Conservation (phyloP, 2,329 filamentous ascomycete genomes). For the Periconia sp. region DNA sequence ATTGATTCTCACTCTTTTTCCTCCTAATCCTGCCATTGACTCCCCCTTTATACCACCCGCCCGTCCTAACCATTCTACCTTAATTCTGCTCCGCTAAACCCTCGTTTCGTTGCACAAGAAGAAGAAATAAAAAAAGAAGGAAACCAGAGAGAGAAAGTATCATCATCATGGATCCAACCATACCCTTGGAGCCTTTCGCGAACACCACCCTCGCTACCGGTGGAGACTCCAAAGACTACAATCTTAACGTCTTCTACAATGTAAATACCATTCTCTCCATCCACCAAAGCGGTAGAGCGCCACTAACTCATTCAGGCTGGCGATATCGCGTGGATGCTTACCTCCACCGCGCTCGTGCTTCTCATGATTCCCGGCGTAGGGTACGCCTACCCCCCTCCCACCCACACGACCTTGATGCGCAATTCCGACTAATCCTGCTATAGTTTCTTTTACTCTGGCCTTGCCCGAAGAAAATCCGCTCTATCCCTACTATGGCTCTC, state of each 20-base stretch:
- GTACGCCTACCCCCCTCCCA: conserved; percentile 42
- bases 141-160: not conserved
- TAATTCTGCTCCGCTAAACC: too few relatives aligned
- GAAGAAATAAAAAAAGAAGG: not conserved
- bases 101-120: not conserved
- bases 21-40: not conserved
- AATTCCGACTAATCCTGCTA: conserved; percentile 2
- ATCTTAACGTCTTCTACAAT: conserved; percentile 86
- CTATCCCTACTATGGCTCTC: conserved; percentile 84
- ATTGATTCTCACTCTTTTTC: conserved; percentile 10
- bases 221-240: conserved; percentile 65
- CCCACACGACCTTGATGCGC: not conserved
- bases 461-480: conserved; percentile 85
- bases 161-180: conserved; percentile 21
- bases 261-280: conserved; percentile 49
- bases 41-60: not conserved
- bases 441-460: conserved; percentile 90
- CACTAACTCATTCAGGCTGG: conserved; percentile 61
- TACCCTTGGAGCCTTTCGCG: conserved; percentile 38
- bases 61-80: not conserved
- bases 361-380: conserved; percentile 92
- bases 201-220: conserved; percentile 67
- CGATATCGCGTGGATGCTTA: conserved; percentile 80
- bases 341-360: conserved; percentile 75
- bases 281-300: conserved; percentile 13